Percentiles rank a stretch among this genome's conserved stretches.
Conservation (phyloP, 1,284 basidiomycete genomes). For the Ganoderma lingzhi region DNA sequence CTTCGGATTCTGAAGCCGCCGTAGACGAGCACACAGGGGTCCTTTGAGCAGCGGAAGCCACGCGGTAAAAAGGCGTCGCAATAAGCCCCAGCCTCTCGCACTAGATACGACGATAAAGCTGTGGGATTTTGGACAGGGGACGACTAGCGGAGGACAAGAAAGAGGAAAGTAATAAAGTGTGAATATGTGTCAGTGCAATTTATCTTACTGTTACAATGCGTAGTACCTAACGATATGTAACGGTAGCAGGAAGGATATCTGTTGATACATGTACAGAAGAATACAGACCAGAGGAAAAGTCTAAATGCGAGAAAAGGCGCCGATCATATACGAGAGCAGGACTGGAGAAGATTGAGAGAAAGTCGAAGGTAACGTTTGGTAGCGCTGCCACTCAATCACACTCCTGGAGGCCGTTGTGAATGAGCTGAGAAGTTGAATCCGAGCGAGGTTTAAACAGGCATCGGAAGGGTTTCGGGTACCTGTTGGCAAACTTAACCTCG, state of each 20-base stretch:
- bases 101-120: conserved; percentile 33
- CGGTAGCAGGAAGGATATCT: neutral
- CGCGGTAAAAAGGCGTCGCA: neutral
- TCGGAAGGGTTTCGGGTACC: conserved; percentile 40
- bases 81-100: conserved; percentile 23
- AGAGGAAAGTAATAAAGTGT: neutral
- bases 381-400: conserved; percentile 18
- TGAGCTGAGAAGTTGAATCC: conserved; percentile 27
- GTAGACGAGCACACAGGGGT: conserved; percentile 4
- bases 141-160: neutral
- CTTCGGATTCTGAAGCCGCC: conserved; percentile 25
- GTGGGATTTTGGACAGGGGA: conserved; percentile 28
- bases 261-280: conserved; percentile 1
- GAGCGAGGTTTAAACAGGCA: conserved; percentile 39
- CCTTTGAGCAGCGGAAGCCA: conserved; percentile 2
- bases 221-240: conserved; percentile 7
- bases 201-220: neutral
- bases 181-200: conserved; percentile 3
- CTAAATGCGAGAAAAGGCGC: neutral
- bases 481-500: conserved; percentile 16
- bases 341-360: neutral
- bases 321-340: neutral
- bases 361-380: neutral
- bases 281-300: neutral
- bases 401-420: conserved; percentile 29